Evolutionary conservation across 345 rosid species (phyloP).

Genomic region (Syzygium aqueum): DNA sequence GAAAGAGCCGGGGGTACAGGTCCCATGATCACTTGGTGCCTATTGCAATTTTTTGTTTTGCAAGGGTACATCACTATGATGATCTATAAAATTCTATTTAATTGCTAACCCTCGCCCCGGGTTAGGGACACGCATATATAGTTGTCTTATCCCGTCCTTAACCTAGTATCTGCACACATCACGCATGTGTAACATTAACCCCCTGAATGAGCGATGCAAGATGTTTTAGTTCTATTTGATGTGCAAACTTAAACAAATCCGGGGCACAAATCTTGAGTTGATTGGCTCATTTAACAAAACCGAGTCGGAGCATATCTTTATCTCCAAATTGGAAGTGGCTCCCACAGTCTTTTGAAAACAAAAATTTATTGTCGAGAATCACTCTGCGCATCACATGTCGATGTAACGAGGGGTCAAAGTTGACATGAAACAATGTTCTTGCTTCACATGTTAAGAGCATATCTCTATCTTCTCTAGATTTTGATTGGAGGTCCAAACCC

Average conservation of each 20-base stretch:
- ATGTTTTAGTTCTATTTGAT: neutral
- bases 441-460: constrained; percentile 6
- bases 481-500: neutral
- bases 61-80: neutral
- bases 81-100: neutral
- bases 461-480: constrained; percentile 1
- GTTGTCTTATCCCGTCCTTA: neutral
- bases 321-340: constrained; percentile 3
- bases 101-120: neutral
- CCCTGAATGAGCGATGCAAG: neutral
- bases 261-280: neutral
- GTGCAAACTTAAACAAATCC: neutral
- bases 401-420: constrained; percentile 1
- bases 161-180: neutral
- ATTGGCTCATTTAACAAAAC: neutral
- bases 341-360: neutral
- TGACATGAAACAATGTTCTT: constrained; percentile 17
- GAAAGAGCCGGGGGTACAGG: neutral
- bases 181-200: neutral
- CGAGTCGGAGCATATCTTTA: neutral
- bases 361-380: constrained; percentile 8
- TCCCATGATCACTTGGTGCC: neutral
- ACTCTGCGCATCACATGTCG: constrained; percentile 11
- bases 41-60: neutral
- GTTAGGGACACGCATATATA: neutral